phyloP scores from a whole-genome alignment of 768 basidiomycete genomes.

The Tylopilus intermedius region DNA sequence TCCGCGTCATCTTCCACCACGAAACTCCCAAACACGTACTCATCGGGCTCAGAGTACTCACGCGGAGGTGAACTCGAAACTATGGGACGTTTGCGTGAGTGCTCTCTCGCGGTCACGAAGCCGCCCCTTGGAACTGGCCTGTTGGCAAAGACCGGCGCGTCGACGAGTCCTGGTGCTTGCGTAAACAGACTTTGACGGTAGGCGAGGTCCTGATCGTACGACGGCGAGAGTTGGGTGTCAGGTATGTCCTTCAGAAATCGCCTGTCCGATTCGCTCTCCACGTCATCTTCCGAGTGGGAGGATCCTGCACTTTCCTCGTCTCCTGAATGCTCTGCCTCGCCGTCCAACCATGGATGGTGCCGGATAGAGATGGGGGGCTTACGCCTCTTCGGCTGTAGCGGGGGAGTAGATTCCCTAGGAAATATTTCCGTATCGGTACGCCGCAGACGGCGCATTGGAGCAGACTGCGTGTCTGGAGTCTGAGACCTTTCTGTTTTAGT shows the following conservation, averaged over 20 bases:
- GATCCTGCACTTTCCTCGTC: slow-evolving; percentile 68
- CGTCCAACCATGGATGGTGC: slow-evolving; percentile 51
- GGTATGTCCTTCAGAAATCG: slow-evolving; percentile 60
- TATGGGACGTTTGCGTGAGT: slow-evolving; percentile 26
- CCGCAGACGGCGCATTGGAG: slow-evolving; percentile 29
- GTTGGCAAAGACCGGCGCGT: slow-evolving; percentile 50
- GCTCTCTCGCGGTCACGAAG: slow-evolving; percentile 33
- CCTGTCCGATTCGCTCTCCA: slow-evolving; percentile 63
- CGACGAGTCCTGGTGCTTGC: slow-evolving; percentile 43
- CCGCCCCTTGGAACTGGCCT: slow-evolving; percentile 44
- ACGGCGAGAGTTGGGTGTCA: slow-evolving; percentile 62
- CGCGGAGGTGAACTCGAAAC: slow-evolving; percentile 61
- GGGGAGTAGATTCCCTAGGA: slow-evolving; percentile 17
- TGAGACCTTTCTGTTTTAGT: slow-evolving; percentile 9
- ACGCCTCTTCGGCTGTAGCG: slow-evolving; percentile 20
- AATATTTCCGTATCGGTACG: slow-evolving; percentile 27
- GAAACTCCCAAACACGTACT: slow-evolving; percentile 73
- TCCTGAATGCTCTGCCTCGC: slow-evolving; percentile 74
- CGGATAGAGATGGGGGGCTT: slow-evolving; percentile 31
- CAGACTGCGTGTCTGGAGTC: slow-evolving; percentile 25
- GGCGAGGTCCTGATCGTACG: slow-evolving; percentile 66
- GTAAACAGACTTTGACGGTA: slow-evolving; percentile 74
- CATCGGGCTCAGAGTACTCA: slow-evolving; percentile 45
- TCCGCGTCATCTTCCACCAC: slow-evolving; percentile 77
- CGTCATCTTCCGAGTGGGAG: slow-evolving; percentile 48